Percentiles rank a stretch among this genome's conserved stretches.
These are phyloP conservation scores for Cyberlindnera euphorbiae DNA, from an alignment of 805 yeast species.

Conservation along the genomic window DNA sequence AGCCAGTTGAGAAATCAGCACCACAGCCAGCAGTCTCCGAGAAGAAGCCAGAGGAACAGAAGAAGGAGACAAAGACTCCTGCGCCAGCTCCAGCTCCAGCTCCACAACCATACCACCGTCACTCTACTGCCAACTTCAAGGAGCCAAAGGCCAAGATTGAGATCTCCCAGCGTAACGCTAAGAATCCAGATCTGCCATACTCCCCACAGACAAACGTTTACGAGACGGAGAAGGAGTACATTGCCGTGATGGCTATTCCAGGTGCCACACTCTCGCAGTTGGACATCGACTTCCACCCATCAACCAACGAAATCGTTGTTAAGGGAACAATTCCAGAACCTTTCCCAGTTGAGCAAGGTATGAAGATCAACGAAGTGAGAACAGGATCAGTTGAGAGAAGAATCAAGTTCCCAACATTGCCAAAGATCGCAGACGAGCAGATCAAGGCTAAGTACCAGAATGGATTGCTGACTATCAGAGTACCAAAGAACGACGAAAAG, in stretches of 20 bases:
- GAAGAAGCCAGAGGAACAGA: not conserved
- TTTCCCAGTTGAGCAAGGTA: conserved; percentile 20
- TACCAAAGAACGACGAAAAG: conserved; percentile 40
- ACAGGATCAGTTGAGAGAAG: conserved; percentile 56
- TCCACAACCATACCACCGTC: conserved; percentile 19
- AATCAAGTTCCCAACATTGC: conserved; percentile 49
- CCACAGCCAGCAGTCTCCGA: not conserved
- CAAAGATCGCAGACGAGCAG: conserved; percentile 46
- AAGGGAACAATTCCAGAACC: conserved; percentile 39
- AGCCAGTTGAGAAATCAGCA: not conserved
- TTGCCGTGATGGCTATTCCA: conserved; percentile 49
- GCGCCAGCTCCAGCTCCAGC: conserved; percentile 6
- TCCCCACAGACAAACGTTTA: conserved; percentile 59
- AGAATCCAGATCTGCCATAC: conserved; percentile 38
- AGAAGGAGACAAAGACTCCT: conserved; percentile 1
- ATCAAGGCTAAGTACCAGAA: conserved; percentile 50
- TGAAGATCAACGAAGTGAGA: conserved; percentile 49
- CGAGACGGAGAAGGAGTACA: conserved; percentile 41
- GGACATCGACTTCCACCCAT: conserved; percentile 55
- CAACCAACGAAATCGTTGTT: conserved; percentile 47
- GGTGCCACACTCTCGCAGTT: conserved; percentile 52
- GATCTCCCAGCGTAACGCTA: conserved; percentile 23
- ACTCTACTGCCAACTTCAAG: conserved; percentile 18
- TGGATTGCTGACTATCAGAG: conserved; percentile 47
- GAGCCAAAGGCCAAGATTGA: conserved; percentile 27